These are phyloP conservation scores for Trichoderma sp. DNA, from an alignment of 2,329 filamentous ascomycete species.

Conservation along the genomic window DNA sequence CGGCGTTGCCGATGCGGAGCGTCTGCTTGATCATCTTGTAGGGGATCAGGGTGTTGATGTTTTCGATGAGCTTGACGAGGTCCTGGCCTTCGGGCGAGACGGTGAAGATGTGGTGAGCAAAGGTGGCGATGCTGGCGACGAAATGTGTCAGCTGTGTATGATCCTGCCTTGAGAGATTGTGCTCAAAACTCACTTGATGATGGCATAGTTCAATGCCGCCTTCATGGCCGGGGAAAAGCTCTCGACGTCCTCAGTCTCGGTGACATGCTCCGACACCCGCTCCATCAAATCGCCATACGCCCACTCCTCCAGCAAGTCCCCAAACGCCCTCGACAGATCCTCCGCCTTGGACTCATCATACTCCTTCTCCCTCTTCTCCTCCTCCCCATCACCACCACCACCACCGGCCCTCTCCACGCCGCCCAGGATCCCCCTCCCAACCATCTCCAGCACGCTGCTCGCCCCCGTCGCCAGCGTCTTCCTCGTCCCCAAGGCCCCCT, in stretches of 20 bases:
- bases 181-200: slow-evolving; percentile 63
- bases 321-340: slow-evolving; percentile 66
- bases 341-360: slow-evolving; percentile 63
- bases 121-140: slow-evolving; percentile 63
- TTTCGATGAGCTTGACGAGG: slow-evolving; percentile 69
- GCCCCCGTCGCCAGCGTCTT: slow-evolving; percentile 75
- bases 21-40: slow-evolving; percentile 74
- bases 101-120: slow-evolving; percentile 73
- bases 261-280: slow-evolving; percentile 63
- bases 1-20: slow-evolving; percentile 74
- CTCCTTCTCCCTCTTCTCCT: slow-evolving; percentile 30
- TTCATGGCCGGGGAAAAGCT: slow-evolving; percentile 63
- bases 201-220: slow-evolving; percentile 65
- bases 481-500: slow-evolving; percentile 70
- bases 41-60: slow-evolving; percentile 69
- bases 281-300: slow-evolving; percentile 71
- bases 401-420: slow-evolving; percentile 44
- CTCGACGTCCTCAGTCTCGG: slow-evolving; percentile 63
- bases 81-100: slow-evolving; percentile 75
- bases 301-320: slow-evolving; percentile 65
- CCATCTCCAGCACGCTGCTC: slow-evolving; percentile 69
- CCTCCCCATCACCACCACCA: not conserved
- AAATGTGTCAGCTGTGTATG: slow-evolving; percentile 31
- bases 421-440: slow-evolving; percentile 66
- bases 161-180: not conserved